A percentile compares a stretch with the other conserved stretches of the same genome.
These are phyloP conservation scores for Leccinum subgranulosum DNA, from an alignment of 768 basidiomycete genomes.

Conservation along the genomic window DNA sequence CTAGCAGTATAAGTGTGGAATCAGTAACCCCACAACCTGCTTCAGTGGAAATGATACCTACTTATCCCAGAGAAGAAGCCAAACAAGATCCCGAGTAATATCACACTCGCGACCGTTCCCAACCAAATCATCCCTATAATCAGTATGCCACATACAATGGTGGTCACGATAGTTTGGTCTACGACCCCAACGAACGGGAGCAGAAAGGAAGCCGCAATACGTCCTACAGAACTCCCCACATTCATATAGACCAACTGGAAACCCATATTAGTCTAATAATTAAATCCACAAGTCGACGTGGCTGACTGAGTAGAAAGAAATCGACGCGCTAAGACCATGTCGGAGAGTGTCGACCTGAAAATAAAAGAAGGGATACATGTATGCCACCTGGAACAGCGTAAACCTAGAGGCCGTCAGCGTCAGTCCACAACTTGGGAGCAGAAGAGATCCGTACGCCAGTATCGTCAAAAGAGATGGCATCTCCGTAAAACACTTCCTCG, in stretches of 20 bases:
- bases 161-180: constrained; percentile 39
- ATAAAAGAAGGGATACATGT: constrained; percentile 55
- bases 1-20: constrained; percentile 11
- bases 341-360: constrained; percentile 53
- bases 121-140: constrained; percentile 44
- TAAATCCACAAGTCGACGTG: not conserved
- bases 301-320: constrained; percentile 49
- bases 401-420: constrained; percentile 10
- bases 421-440: not conserved
- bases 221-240: constrained; percentile 46
- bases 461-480: constrained; percentile 24
- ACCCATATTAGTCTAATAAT: not conserved
- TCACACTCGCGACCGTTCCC: constrained; percentile 33
- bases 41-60: constrained; percentile 15
- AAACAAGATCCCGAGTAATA: constrained; percentile 43
- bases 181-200: constrained; percentile 40
- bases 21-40: no score
- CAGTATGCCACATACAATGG: constrained; percentile 32
- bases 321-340: constrained; percentile 40
- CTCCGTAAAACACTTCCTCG: constrained; percentile 23
- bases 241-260: constrained; percentile 37
- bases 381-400: constrained; percentile 34
- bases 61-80: constrained; percentile 48
- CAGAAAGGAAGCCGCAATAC: constrained; percentile 42
- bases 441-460: constrained; percentile 13